Conservation (phyloP, 2,329 filamentous ascomycete species). For the Onygenales sp. region DNA sequence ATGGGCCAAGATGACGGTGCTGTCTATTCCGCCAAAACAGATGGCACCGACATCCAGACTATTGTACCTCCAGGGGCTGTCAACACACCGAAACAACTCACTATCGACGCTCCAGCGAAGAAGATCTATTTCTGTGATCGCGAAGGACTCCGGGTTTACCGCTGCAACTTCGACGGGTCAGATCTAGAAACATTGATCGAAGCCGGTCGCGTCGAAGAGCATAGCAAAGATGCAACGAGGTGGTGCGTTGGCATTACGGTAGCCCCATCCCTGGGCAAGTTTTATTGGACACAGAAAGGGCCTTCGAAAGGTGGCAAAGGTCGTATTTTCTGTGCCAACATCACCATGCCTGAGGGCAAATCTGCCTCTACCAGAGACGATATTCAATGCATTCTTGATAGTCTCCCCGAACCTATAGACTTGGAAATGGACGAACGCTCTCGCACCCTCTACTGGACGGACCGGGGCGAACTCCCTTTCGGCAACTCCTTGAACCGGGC, state of each 20-base stretch:
- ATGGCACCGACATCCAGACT: slow-evolving; percentile 37
- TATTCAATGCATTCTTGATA: slow-evolving; percentile 33
- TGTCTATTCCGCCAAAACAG: slow-evolving; percentile 38
- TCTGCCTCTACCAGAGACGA: slow-evolving; percentile 30
- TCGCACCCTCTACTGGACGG: slow-evolving; percentile 49
- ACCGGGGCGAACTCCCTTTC: slow-evolving; percentile 47
- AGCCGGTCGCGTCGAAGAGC: slow-evolving; percentile 18
- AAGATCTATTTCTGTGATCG: slow-evolving; percentile 36
- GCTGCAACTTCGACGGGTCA: slow-evolving; percentile 27
- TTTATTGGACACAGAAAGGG: slow-evolving; percentile 56
- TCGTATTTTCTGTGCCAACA: slow-evolving; percentile 43
- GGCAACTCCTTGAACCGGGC: slow-evolving; percentile 46
- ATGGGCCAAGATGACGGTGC: slow-evolving; percentile 33
- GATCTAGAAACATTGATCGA: slow-evolving; percentile 31
- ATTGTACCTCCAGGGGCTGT: slow-evolving; percentile 37
- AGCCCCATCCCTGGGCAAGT: slow-evolving; percentile 29
- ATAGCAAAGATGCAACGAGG: slow-evolving; percentile 23
- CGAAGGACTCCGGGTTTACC: slow-evolving; percentile 31
- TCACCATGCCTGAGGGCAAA: slow-evolving; percentile 29
- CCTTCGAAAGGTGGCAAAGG: slow-evolving; percentile 42
- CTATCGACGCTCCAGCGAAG: slow-evolving; percentile 16
- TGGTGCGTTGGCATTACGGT: slow-evolving; percentile 52
- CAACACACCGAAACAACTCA: slow-evolving; percentile 42
- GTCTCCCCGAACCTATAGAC: slow-evolving; percentile 49
- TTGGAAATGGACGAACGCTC: slow-evolving; percentile 43